These are phyloP conservation scores for Chaetothyriales sp. DNA, from an alignment of 2,329 filamentous ascomycete species.

Conservation along the genomic window DNA sequence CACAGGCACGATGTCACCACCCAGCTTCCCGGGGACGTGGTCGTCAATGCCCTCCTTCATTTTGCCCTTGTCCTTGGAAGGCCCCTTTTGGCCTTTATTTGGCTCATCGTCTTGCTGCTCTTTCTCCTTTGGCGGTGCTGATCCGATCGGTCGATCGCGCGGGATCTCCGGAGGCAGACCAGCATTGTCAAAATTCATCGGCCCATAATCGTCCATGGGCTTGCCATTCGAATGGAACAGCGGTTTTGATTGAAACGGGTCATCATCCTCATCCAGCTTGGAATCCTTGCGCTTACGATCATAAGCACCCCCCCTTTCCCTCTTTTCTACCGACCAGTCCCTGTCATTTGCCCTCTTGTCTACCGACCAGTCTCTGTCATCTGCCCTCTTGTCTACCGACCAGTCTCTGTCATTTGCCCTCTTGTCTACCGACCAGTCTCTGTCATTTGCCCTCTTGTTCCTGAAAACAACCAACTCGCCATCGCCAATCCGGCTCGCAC, in stretches of 20 bases:
- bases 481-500: background rate
- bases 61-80: constrained; percentile 7
- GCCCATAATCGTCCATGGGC: constrained; percentile 11
- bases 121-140: constrained; percentile 6
- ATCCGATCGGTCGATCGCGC: constrained; percentile 13
- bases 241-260: constrained; percentile 11
- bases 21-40: background rate
- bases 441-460: background rate
- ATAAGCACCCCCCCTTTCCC: background rate
- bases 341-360: constrained; percentile 6
- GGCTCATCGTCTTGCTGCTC: constrained; percentile 7
- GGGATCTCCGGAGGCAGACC: constrained; percentile 15
- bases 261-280: constrained; percentile 10
- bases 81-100: constrained; percentile 5
- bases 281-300: constrained; percentile 6
- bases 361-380: constrained; percentile 4
- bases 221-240: constrained; percentile 13
- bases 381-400: constrained; percentile 5
- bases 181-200: constrained; percentile 11
- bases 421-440: no score
- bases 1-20: background rate
- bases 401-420: no score
- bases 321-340: constrained; percentile 1
- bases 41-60: background rate
- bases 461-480: constrained; percentile 5